Evolutionary conservation across 495 filamentous ascomycete genomes (phyloP).

Genomic region (Opeltia flavorubescens): DNA sequence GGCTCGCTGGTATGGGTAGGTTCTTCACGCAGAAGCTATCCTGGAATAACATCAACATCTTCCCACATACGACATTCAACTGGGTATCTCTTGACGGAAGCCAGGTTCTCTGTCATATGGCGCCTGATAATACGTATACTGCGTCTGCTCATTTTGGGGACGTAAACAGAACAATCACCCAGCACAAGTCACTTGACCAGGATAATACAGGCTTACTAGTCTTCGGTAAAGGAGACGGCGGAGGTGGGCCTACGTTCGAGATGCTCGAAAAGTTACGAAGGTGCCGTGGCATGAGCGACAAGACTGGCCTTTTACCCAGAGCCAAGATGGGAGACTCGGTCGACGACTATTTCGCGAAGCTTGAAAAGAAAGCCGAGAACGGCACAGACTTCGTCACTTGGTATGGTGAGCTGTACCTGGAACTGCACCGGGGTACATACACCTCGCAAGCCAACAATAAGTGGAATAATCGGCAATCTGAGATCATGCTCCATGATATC

Average conservation of each 20-base stretch:
- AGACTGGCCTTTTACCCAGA: slow-evolving; percentile 64
- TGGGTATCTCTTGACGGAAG: slow-evolving; percentile 93
- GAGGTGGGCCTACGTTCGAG: slow-evolving; percentile 86
- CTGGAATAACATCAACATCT: slow-evolving; percentile 98
- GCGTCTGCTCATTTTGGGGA: slow-evolving; percentile 91
- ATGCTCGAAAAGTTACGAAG: slow-evolving; percentile 89
- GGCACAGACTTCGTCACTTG: slow-evolving; percentile 80
- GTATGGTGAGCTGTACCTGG: slow-evolving; percentile 97
- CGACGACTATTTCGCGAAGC: slow-evolving; percentile 83
- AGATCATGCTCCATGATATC: slow-evolving; percentile 71
- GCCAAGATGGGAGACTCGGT: slow-evolving; percentile 84
- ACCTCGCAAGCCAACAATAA: slow-evolving; percentile 98
- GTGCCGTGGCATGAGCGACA: slow-evolving; percentile 88
- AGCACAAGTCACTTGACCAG: slow-evolving; percentile 90
- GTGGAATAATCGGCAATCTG: slow-evolving; percentile 74
- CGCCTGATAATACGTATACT: slow-evolving; percentile 87
- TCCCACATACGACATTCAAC: slow-evolving; percentile 96
- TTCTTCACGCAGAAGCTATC: slow-evolving; percentile 96
- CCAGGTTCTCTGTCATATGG: slow-evolving; percentile 95
- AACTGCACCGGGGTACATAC: slow-evolving; percentile 91
- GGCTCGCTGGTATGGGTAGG: slow-evolving; percentile 80
- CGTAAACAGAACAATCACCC: slow-evolving; percentile 74
- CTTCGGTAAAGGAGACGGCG: slow-evolving; percentile 93
- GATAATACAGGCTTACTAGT: slow-evolving; percentile 79
- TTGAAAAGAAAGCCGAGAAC: slow-evolving; percentile 57